phyloP scores from a whole-genome alignment of 2,329 filamentous ascomycete species.

The Decorospora gaudefroyi region DNA sequence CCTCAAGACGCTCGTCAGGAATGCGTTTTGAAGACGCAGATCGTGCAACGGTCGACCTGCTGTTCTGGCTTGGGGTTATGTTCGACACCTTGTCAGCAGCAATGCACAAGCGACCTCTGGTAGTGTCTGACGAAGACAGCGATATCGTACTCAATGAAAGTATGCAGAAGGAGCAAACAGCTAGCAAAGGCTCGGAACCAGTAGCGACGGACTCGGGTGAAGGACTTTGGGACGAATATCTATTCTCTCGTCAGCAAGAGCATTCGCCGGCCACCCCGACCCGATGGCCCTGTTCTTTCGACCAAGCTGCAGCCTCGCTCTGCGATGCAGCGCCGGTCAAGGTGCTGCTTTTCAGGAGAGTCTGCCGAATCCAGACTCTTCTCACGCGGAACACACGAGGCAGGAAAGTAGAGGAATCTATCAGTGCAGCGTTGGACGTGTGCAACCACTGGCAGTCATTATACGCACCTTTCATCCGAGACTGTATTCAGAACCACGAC shows the following conservation, averaged over 20 bases:
- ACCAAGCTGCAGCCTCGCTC: slow-evolving; percentile 56
- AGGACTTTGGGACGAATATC: slow-evolving; percentile 48
- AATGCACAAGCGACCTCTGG: slow-evolving; percentile 55
- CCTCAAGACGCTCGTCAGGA: slow-evolving; percentile 17
- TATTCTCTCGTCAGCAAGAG: slow-evolving; percentile 42
- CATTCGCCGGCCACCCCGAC: slow-evolving; percentile 25
- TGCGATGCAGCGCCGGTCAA: slow-evolving; percentile 62
- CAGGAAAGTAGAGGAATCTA: slow-evolving; percentile 54
- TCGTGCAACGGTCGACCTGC: slow-evolving; percentile 56
- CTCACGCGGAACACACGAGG: slow-evolving; percentile 49
- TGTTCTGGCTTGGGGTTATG: slow-evolving; percentile 65
- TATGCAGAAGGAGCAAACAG: slow-evolving; percentile 9
- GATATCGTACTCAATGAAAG: slow-evolving; percentile 38
- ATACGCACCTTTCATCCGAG: slow-evolving; percentile 58
- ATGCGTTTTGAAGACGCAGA: slow-evolving; percentile 42
- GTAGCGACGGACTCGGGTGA: slow-evolving; percentile 4
- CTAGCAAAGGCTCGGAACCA: background rate
- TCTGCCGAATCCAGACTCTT: slow-evolving; percentile 60
- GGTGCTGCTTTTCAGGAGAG: slow-evolving; percentile 62
- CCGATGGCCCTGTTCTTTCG: slow-evolving; percentile 61
- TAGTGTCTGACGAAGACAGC: slow-evolving; percentile 55
- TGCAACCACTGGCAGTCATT: slow-evolving; percentile 61
- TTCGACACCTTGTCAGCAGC: slow-evolving; percentile 62
- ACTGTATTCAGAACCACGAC: slow-evolving; percentile 57
- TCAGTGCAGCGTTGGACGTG: slow-evolving; percentile 55